phyloP scores from a whole-genome alignment of 768 basidiomycete species.

The Amyloporia xantha region DNA sequence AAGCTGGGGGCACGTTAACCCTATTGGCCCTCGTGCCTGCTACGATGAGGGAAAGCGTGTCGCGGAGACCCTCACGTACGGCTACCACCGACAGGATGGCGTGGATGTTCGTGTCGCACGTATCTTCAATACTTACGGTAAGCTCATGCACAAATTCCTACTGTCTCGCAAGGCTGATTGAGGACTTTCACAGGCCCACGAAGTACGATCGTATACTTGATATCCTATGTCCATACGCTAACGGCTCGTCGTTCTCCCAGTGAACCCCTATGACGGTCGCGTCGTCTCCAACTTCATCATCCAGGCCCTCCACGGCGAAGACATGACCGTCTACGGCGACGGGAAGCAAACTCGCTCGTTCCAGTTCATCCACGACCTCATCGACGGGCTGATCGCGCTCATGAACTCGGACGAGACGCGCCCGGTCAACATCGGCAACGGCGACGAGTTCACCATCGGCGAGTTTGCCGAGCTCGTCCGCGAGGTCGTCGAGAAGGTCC shows the following conservation, averaged over 20 bases:
- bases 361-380: conserved; percentile 97
- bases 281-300: conserved; percentile 99
- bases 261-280: conserved; percentile 96
- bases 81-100: conserved; percentile 89
- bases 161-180: conserved; percentile 5
- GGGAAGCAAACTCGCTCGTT: conserved; percentile 91
- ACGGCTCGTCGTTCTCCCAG: conserved; percentile 28
- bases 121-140: conserved; percentile 95
- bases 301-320: conserved; percentile 91
- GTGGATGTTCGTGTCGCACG: conserved; percentile 96
- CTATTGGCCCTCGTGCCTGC: conserved; percentile 96
- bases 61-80: conserved; percentile 95
- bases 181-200: conserved; percentile 43
- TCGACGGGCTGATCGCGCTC: conserved; percentile 86
- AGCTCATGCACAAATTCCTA: not conserved
- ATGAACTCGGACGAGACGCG: conserved; percentile 95
- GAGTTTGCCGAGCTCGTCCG: conserved; percentile 92
- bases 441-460: conserved; percentile 93
- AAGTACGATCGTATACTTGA: conserved; percentile 41
- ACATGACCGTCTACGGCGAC: conserved; percentile 96
- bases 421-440: conserved; percentile 94
- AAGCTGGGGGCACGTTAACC: conserved; percentile 98
- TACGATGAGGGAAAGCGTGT: conserved; percentile 99
- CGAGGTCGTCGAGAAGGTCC: conserved; percentile 89
- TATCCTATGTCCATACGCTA: conserved; percentile 5